A percentile compares a stretch with the other conserved stretches of the same genome.
Evolutionary conservation across 345 rosid genomes (phyloP).

Genomic region (Syzygium aromaticum): DNA sequence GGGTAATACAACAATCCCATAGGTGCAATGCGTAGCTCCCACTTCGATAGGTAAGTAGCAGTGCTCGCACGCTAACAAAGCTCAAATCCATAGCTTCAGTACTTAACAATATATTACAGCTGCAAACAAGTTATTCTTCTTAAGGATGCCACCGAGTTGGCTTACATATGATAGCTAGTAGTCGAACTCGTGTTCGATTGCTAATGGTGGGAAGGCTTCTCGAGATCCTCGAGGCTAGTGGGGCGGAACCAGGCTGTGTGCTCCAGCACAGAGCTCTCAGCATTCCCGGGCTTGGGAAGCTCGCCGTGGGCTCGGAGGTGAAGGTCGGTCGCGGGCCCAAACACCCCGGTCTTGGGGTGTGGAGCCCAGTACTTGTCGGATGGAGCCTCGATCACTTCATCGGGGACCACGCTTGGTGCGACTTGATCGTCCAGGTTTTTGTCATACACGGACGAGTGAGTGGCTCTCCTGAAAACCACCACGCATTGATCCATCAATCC

Average conservation of each 20-base stretch:
- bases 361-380: conserved; percentile 94
- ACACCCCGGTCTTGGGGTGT: conserved; percentile 83
- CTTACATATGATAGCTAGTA: not conserved
- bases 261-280: conserved; percentile 34
- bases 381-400: conserved; percentile 52
- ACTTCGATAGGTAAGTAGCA: not conserved
- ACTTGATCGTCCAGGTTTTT: conserved; percentile 74
- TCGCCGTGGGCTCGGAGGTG: conserved; percentile 10
- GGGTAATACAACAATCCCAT: not conserved
- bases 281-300: conserved; percentile 4
- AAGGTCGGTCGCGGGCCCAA: conserved; percentile 56
- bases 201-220: conserved; percentile 42
- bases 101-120: not conserved
- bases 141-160: not conserved
- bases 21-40: not conserved
- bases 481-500: not conserved
- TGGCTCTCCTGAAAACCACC: conserved; percentile 24
- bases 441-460: conserved; percentile 58
- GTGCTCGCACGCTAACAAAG: not conserved
- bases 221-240: conserved; percentile 75
- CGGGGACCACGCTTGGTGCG: conserved; percentile 49
- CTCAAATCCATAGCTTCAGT: not conserved
- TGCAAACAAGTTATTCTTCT: not conserved
- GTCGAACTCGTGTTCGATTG: not conserved
- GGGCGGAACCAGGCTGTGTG: conserved; percentile 97